phyloP scores from a whole-genome alignment of 2,329 filamentous ascomycete species.

The Xylaria sp. region DNA sequence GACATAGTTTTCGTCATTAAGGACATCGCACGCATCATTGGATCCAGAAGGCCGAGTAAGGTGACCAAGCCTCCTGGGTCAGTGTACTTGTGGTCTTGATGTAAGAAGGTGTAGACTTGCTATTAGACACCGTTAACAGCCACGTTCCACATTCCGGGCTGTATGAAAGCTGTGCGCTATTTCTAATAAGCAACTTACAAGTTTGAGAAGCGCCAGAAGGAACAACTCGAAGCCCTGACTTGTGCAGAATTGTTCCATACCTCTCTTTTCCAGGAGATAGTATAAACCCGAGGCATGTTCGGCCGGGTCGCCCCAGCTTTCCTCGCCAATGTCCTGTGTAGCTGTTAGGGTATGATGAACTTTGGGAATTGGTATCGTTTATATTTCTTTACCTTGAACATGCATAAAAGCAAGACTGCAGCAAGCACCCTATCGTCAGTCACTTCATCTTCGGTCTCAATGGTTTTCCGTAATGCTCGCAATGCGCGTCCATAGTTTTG shows the following conservation, averaged over 20 bases:
- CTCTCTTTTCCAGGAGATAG: conserved; percentile 37
- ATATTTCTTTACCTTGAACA: conserved; percentile 33
- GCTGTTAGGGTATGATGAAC: conserved; percentile 17
- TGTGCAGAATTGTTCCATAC: conserved; percentile 36
- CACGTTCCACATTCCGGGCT: background rate
- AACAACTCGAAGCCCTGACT: conserved; percentile 36
- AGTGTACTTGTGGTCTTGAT: conserved; percentile 34
- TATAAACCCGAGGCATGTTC: conserved; percentile 37
- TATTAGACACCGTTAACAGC: conserved; percentile 19
- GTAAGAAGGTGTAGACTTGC: conserved; percentile 35
- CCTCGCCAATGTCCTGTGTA: conserved; percentile 36
- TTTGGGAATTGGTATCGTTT: background rate
- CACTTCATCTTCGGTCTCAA: conserved; percentile 31
- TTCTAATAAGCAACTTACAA: conserved; percentile 25
- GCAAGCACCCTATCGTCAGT: conserved; percentile 35
- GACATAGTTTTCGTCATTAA: conserved; percentile 32
- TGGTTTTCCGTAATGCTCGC: conserved; percentile 28
- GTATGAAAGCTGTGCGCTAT: background rate
- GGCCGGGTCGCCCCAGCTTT: conserved; percentile 32
- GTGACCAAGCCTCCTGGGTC: conserved; percentile 35
- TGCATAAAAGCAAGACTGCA: conserved; percentile 35
- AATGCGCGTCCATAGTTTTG: conserved; percentile 37
- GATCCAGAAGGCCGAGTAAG: conserved; percentile 25
- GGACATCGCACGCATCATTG: conserved; percentile 36
- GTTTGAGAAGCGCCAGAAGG: conserved; percentile 33